Evolutionary conservation across 768 basidiomycete species (phyloP).

Genomic region (Boletus huronensis): DNA sequence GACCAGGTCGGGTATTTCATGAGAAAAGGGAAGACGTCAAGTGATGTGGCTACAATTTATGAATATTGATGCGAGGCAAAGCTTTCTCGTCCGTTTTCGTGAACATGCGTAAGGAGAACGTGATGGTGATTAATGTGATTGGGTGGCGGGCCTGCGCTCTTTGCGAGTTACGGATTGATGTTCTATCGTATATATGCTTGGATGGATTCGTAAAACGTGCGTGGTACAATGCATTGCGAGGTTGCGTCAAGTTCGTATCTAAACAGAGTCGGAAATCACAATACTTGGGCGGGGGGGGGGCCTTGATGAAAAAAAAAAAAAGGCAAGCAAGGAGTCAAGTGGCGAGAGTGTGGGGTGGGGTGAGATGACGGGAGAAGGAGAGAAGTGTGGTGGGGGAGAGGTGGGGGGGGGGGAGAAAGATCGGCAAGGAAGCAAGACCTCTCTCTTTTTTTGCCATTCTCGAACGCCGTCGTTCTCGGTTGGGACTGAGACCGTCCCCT

Average conservation of each 20-base stretch:
- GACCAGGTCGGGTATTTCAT: constrained; percentile 16
- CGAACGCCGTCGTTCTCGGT: constrained; percentile 8
- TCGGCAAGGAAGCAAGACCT: constrained; percentile 7
- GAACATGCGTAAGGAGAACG: constrained; percentile 14
- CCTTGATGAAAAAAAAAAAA: constrained; percentile 1
- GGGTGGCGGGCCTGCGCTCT: constrained; percentile 9
- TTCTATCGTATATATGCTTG: constrained; percentile 25
- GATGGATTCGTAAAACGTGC: constrained; percentile 17
- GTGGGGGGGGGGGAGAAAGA: constrained; percentile 5
- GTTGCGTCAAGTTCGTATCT: constrained; percentile 26
- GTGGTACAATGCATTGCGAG: constrained; percentile 28
- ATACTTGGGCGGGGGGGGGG: not conserved
- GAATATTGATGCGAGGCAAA: not conserved
- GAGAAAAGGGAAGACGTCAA: not conserved
- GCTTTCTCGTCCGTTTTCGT: constrained; percentile 15
- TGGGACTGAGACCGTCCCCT: not conserved
- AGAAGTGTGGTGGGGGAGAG: constrained; percentile 4
- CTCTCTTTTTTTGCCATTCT: not conserved
- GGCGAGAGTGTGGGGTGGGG: not conserved
- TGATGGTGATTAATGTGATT: constrained; percentile 6
- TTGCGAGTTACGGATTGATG: constrained; percentile 10
- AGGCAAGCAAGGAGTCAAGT: too few relatives aligned
- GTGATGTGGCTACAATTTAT: constrained; percentile 13
- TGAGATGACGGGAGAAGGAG: constrained; percentile 7
- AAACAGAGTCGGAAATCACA: constrained; percentile 1